Percentiles rank a stretch among this genome's conserved stretches.
phyloP scores from a whole-genome alignment of 768 basidiomycete species.

The Pilatotrama ljubarskyi region DNA sequence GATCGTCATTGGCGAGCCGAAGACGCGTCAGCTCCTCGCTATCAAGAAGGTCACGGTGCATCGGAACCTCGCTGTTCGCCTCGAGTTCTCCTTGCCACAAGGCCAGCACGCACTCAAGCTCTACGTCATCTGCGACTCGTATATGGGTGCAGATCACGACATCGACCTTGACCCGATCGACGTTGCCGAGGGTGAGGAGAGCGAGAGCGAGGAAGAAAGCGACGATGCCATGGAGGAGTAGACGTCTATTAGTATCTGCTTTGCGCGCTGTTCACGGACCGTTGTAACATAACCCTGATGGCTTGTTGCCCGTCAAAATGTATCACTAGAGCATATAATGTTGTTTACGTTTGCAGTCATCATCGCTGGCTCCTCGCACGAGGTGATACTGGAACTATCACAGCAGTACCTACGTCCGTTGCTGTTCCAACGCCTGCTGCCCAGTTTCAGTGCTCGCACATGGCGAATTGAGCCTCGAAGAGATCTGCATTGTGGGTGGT shows the following conservation, averaged over 20 bases:
- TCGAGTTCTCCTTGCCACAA: conserved; percentile 87
- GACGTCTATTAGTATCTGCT: conserved; percentile 7
- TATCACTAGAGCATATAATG: conserved; percentile 15
- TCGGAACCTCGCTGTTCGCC: conserved; percentile 72
- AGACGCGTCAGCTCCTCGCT: conserved; percentile 78
- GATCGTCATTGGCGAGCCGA: conserved; percentile 89
- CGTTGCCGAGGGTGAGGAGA: conserved; percentile 89
- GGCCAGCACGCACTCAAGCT: conserved; percentile 82
- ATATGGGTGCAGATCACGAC: conserved; percentile 90
- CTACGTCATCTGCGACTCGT: conserved; percentile 92
- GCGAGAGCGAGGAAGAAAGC: conserved; percentile 73
- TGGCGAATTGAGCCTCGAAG: conserved; percentile 18
- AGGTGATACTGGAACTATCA: too few species aligned
- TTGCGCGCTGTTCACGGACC: conserved; percentile 15
- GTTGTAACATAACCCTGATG: conserved; percentile 20
- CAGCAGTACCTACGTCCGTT: too few species aligned
- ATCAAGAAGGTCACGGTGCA: conserved; percentile 86
- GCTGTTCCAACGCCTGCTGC: too few species aligned
- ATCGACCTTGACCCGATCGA: conserved; percentile 80
- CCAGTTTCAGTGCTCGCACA: conserved; percentile 22
- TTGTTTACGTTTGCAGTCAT: conserved; percentile 1
- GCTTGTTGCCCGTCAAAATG: conserved; percentile 4
- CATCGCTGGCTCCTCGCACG: not conserved
- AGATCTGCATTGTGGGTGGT: conserved; percentile 2
- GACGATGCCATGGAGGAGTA: conserved; percentile 63